Evolutionary conservation across 1,139 yeast genomes (phyloP), one percentile per base, ranked within the genome.

Genomic region (Scheffersomyces quercinus): DNA sequence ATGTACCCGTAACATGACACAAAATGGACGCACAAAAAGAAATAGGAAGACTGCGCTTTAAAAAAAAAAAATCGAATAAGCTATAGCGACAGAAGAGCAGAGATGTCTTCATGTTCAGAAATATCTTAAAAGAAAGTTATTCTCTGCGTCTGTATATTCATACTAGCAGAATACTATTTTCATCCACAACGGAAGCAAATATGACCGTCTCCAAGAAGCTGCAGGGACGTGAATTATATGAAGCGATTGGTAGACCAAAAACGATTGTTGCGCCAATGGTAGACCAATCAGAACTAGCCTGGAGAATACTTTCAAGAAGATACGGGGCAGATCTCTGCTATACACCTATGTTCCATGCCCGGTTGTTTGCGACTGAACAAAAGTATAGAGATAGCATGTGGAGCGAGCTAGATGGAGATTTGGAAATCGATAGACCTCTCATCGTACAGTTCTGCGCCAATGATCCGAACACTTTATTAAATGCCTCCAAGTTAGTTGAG

Each of bases 261-360:
- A 88, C 88, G 49, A 83, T 95, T 13, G 95, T 95, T 24, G 99
- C 98, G 1, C 99, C 99, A 1, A 93, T 95, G 98, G 99, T 95
- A 10, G 99, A 95, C 64, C 98, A 90, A 54, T 83, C 93, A 3
- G 99, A 95, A 58, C 75, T 93, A 28, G 99, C 97, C 1, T 95
- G 99, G 98, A 77, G 99, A 54, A 78, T 89, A 13, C 68, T 95
- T 14, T 88, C 96, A 2, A 75, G 98, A 47, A 75, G 79, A 50
- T 85, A 91, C 59, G 99, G 99, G 1, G 99, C 99, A 0, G 88
- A 91, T 4, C 70, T 95, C 35, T 89, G 97, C 57, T 95, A 91
- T 58, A 88, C 99, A 0, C 99, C 99, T 2, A 95, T 95, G 99
- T 80, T 86, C 53, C 98, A 95, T 64, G 96, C 99, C 4, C 75